Base-by-base conservation (phyloP, 164 flowering plant species). In the Nelumbo lutea region DNA sequence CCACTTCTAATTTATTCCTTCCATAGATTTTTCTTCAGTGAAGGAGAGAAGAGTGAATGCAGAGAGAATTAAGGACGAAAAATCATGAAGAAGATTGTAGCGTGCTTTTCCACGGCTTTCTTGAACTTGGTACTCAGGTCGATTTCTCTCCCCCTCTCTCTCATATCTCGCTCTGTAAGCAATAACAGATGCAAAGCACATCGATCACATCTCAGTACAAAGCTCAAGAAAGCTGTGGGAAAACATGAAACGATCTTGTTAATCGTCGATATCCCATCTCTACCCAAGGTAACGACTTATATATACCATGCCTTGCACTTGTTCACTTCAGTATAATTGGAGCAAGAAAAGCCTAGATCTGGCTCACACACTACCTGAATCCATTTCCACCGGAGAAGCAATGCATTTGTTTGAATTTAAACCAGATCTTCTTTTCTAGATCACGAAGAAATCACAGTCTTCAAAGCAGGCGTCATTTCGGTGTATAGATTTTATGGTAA, bases 101-200 rank as follows among this genome's bases (percentile, higher is more conserved):
- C 83, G 78, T 80, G 83, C 75, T 80, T 75, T 80, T 78, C 83
- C 83, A 80, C 83, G 79, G 83, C 83, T 80, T 80, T 80, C 83
- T 80, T 80, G 83, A 80, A 78, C 83, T 80, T 74, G 64, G 82
- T 67, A 75, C 77, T 58, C 48, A 61, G 75, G 55, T 44, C 60
- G n/a, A 56, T 53, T 60, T 69, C 65, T 69, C 67, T 46, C 43
- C 47, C 62, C 40, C 13, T 39, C 40, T 13, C 46, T 1, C 53
- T n/a, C 47, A 53, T 39, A 6, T 38, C 8, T 55, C 1, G 27
- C 27, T 27, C 27, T 27, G n/a, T 6, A 50, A 2, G 1, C 53
- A 50, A 50, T 7, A 50, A 50, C 14, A 52, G 14, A 3, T 52
- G 14, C 57, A 59, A 72, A 66, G 50, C 55, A 72, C 53, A 67